Evolutionary conservation across 2,329 filamentous ascomycete species (phyloP), one percentile per base, ranked within the genome.

Genomic region (Hypoxylon sp.): DNA sequence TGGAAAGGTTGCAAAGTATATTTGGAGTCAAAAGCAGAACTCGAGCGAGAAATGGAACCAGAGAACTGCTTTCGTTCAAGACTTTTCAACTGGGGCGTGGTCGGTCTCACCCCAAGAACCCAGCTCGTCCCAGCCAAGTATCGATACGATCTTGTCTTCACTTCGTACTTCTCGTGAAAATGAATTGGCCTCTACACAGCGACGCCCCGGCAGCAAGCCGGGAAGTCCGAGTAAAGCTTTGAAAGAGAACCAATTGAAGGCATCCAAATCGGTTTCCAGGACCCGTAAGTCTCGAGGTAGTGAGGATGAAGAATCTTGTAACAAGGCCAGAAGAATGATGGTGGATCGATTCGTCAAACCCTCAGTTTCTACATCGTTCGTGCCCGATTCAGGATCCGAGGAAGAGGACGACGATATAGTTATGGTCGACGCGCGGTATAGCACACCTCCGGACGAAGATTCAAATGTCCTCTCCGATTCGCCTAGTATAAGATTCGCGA

Each of bases 11-110:
- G 75, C 74, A 50, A 73, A 72, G 17, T 75, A 76, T 47, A 73
- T 76, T 11, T 77, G 74, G 74, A 72, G 69, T n/a, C 70, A 75
- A 51, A 74, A 70, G 29, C 72, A 74, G 37, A 74, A 70, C 11
- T 42, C 61, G 6, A 63, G 54, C 17, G 58, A 67, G 17, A 74
- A 67, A 50, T 74, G 72, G 74, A 63, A 72, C 35, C 69, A 75
- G 35, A 65, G 59, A 48, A 58, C 24, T 31, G 53, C 70, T 13
- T 68, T 33, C 44, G 65, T 77, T 52, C 75, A 77, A 62, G 71
- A 77, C 35, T 72, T 71, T 17, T 29, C 54, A 2, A 75, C 73
- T 11, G 74, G 75, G 29, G 52, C 76, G 26, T 77, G 74, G 75
- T 74, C 74, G 26, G 57, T 53, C 52, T 56, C 35, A n/a, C 72